phyloP scores from a whole-genome alignment of 73 alveolate species.

The Stentor coeruleus region DNA sequence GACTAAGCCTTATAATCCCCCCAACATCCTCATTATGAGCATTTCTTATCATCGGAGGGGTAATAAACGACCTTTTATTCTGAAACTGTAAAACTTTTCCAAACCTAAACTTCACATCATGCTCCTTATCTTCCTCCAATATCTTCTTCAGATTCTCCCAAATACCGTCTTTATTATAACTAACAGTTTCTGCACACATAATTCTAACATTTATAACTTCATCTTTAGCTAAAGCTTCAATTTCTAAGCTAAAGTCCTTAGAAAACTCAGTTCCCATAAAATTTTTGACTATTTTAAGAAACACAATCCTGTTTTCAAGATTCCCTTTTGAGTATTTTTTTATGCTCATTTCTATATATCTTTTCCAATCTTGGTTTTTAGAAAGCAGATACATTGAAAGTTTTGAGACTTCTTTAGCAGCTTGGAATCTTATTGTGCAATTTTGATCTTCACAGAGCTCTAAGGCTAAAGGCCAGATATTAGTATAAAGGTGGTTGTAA shows the following conservation, averaged over 20 bases:
- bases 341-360: background rate
- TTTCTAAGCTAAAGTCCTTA: background rate
- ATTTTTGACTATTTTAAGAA: background rate
- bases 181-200: constrained; percentile 1
- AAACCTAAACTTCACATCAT: background rate
- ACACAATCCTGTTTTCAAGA: background rate
- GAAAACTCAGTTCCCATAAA: background rate
- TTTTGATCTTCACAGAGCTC: background rate
- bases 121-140: background rate
- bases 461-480: background rate
- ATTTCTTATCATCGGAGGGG: background rate
- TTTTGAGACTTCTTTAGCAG: background rate
- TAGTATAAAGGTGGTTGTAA: background rate
- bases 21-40: background rate
- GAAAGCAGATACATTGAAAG: background rate
- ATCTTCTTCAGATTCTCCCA: background rate
- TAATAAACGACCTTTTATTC: background rate
- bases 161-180: background rate
- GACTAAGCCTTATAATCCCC: background rate
- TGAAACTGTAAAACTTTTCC: background rate
- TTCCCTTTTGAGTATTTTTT: background rate
- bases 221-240: background rate
- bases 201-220: background rate
- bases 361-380: background rate
- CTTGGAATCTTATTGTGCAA: background rate